phyloP scores from a whole-genome alignment of 805 yeast genomes.

The Candida quercuum region DNA sequence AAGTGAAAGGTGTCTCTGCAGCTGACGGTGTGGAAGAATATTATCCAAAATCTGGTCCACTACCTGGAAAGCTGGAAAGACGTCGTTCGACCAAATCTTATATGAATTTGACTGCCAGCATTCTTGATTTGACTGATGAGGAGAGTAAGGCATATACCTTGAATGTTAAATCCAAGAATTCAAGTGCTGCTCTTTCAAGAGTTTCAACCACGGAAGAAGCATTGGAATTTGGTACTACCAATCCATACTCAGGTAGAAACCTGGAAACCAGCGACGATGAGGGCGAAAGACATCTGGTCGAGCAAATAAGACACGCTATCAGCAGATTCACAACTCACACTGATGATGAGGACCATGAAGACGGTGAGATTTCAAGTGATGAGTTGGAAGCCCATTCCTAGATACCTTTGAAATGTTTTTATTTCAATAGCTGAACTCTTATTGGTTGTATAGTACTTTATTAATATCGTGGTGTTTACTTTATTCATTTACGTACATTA shows the following conservation, averaged over 20 bases:
- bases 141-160: slow-evolving; percentile 33
- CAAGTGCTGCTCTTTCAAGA: slow-evolving; percentile 17
- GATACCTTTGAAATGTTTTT: too few species aligned
- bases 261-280: slow-evolving; percentile 12
- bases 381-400: slow-evolving; percentile 48
- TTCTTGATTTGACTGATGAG: slow-evolving; percentile 63
- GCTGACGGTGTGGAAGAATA: slow-evolving; percentile 11
- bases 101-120: slow-evolving; percentile 59
- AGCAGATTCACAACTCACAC: slow-evolving; percentile 21
- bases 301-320: slow-evolving; percentile 39
- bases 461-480: too few species aligned
- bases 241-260: neutral
- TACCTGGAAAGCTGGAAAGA: slow-evolving; percentile 50
- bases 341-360: slow-evolving; percentile 24
- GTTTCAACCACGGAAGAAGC: slow-evolving; percentile 9
- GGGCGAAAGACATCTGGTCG: slow-evolving; percentile 29
- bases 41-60: slow-evolving; percentile 32
- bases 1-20: neutral
- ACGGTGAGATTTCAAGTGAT: slow-evolving; percentile 44
- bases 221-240: slow-evolving; percentile 5
- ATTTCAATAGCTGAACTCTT: too few species aligned
- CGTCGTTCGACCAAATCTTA: slow-evolving; percentile 74
- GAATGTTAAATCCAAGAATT: slow-evolving; percentile 16
- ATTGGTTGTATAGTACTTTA: too few species aligned
- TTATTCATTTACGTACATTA: too few species aligned